Conservation (phyloP, 257 asterid genomes). For the Gynochthodes officinalis region DNA sequence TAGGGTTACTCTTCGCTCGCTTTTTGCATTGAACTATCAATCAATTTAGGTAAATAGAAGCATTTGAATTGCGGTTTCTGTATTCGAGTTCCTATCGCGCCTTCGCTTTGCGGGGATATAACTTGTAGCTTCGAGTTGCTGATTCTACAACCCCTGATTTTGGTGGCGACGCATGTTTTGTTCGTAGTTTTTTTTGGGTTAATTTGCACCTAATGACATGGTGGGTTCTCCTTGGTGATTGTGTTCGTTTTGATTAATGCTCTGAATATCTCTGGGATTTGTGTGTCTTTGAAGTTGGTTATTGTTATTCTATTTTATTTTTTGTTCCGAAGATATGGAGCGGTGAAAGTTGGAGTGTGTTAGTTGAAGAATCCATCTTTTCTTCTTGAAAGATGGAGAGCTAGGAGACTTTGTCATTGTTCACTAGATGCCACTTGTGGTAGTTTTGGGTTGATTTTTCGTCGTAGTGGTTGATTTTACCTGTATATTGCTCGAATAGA, state of each 20-base stretch:
- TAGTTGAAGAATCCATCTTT: conserved; percentile 7
- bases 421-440: neutral
- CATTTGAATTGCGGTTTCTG: neutral
- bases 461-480: neutral
- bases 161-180: conserved; percentile 10
- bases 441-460: no score
- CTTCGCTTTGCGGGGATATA: neutral
- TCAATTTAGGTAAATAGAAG: neutral
- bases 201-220: conserved; percentile 18
- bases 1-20: conserved; percentile 20
- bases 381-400: conserved; percentile 11
- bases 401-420: neutral
- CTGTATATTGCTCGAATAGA: neutral
- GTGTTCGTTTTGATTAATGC: neutral
- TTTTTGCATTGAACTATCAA: neutral
- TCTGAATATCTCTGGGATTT: conserved; percentile 6
- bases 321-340: conserved; percentile 3
- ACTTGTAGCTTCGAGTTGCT: conserved; percentile 1
- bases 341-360: conserved; percentile 8
- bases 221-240: conserved; percentile 6
- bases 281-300: conserved; percentile 4
- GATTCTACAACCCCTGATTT: conserved; percentile 24
- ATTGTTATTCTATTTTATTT: neutral
- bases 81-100: neutral
- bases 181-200: conserved; percentile 16